These are phyloP conservation scores for Podospora anserina DNA, from an alignment of 495 filamentous ascomycete species.

Conservation along the genomic window DNA sequence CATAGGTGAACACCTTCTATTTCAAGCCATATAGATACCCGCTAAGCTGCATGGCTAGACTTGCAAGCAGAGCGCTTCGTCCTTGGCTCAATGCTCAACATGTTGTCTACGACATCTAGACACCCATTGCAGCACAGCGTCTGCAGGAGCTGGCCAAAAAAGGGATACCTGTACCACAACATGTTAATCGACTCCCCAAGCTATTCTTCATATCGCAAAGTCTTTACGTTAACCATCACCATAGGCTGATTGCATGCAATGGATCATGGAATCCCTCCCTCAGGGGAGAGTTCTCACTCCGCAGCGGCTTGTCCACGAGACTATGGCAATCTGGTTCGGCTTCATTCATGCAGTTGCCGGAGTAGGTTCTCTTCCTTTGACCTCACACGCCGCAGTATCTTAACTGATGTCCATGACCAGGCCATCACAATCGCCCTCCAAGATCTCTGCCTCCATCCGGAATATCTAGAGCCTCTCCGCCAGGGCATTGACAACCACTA, in stretches of 20 bases:
- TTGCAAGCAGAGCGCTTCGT: background rate
- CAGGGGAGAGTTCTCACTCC: constrained; percentile 18
- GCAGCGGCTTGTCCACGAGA: constrained; percentile 22
- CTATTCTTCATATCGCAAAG: background rate
- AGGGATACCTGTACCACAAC: constrained; percentile 12
- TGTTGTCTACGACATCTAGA: constrained; percentile 13
- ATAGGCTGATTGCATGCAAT: constrained; percentile 31
- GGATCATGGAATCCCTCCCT: constrained; percentile 36
- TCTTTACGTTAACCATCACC: too few species aligned
- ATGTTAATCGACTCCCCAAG: constrained; percentile 19
- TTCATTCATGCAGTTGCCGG: background rate
- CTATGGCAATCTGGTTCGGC: background rate
- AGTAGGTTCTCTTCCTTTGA: background rate
- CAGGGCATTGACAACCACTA: background rate
- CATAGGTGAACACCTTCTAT: constrained; percentile 10
- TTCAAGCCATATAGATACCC: background rate
- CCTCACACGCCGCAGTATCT: too few species aligned
- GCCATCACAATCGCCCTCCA: constrained; percentile 31
- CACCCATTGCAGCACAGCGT: constrained; percentile 18
- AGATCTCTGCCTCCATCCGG: constrained; percentile 34
- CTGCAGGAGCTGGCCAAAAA: constrained; percentile 6
- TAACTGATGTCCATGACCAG: constrained; percentile 10
- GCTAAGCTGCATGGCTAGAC: background rate
- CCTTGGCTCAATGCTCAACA: constrained; percentile 14
- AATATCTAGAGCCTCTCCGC: constrained; percentile 29